A percentile compares a stretch with the other conserved stretches of the same genome.
phyloP scores from a whole-genome alignment of 2,329 filamentous ascomycete genomes.

The Stemphylium beticola region DNA sequence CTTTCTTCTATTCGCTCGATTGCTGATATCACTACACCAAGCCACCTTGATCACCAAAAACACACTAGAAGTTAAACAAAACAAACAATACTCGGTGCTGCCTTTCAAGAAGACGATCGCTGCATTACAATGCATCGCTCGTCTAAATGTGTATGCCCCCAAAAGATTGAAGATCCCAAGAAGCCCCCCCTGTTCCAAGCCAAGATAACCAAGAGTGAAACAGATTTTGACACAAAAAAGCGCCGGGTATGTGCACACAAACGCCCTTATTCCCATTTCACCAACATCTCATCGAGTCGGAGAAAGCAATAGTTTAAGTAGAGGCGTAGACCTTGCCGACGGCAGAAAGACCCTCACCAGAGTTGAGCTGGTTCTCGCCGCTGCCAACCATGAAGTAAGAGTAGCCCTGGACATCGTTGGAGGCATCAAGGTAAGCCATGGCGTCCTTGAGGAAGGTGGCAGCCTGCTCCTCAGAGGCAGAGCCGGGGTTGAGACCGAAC shows the following conservation, averaged over 20 bases:
- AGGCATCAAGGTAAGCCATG: conserved; percentile 43
- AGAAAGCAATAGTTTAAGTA: conserved; percentile 8
- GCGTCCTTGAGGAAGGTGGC: conserved; percentile 44
- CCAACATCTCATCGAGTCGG: neutral
- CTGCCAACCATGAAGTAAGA: conserved; percentile 48
- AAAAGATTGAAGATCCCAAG: neutral
- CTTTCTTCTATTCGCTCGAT: neutral
- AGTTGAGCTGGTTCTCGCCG: conserved; percentile 40
- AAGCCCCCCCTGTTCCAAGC: too few relatives aligned
- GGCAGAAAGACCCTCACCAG: conserved; percentile 25
- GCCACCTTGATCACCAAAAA: conserved; percentile 7
- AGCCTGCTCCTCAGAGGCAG: conserved; percentile 35
- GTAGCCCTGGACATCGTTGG: conserved; percentile 42
- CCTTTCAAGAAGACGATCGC: too few relatives aligned
- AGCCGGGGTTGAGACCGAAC: conserved; percentile 45
- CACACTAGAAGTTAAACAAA: neutral
- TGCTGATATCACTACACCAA: conserved; percentile 17
- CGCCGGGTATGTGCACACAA: conserved; percentile 7
- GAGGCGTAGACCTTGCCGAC: conserved; percentile 37
- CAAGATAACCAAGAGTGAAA: conserved; percentile 1
- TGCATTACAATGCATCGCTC: neutral
- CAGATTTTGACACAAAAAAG: neutral
- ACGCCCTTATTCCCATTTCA: neutral
- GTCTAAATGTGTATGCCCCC: neutral
- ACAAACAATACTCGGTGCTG: conserved; percentile 7